phyloP scores from a whole-genome alignment of 306 rosid genomes.

The Vicia sativa region DNA sequence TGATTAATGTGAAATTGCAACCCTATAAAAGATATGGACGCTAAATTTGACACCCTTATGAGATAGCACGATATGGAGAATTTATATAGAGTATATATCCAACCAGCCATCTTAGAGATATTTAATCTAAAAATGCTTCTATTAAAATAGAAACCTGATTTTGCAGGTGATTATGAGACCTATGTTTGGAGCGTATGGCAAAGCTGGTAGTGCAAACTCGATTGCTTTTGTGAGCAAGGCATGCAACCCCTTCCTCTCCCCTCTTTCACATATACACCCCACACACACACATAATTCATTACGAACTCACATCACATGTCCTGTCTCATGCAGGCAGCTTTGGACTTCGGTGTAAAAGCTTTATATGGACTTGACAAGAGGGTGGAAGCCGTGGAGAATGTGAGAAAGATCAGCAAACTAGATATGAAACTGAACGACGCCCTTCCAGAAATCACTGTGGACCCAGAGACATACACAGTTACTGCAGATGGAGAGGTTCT shows the following conservation, averaged over 20 bases:
- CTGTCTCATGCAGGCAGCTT: constrained; percentile 61
- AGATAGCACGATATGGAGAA: background rate
- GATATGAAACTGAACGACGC: constrained; percentile 89
- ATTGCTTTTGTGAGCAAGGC: constrained; percentile 96
- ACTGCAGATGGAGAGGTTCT: constrained; percentile 79
- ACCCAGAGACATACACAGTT: constrained; percentile 79
- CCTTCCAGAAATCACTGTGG: constrained; percentile 80
- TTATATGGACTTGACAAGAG: constrained; percentile 69
- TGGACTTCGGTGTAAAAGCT: constrained; percentile 54
- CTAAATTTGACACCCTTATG: background rate
- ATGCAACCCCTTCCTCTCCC: constrained; percentile 41
- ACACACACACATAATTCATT: background rate
- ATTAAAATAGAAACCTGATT: constrained; percentile 10
- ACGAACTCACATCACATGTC: constrained; percentile 24
- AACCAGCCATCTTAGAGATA: background rate
- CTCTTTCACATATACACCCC: background rate
- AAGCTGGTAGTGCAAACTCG: constrained; percentile 73
- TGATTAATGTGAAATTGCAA: background rate
- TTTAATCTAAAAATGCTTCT: constrained; percentile 12
- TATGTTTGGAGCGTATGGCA: constrained; percentile 91
- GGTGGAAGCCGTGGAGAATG: constrained; percentile 69
- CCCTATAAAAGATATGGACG: background rate
- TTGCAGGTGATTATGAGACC: constrained; percentile 86
- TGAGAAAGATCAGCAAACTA: constrained; percentile 70
- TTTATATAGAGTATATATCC: background rate